Base-by-base conservation (phyloP, 1,284 basidiomycete species). In the Pisolithus thermaeus region DNA sequence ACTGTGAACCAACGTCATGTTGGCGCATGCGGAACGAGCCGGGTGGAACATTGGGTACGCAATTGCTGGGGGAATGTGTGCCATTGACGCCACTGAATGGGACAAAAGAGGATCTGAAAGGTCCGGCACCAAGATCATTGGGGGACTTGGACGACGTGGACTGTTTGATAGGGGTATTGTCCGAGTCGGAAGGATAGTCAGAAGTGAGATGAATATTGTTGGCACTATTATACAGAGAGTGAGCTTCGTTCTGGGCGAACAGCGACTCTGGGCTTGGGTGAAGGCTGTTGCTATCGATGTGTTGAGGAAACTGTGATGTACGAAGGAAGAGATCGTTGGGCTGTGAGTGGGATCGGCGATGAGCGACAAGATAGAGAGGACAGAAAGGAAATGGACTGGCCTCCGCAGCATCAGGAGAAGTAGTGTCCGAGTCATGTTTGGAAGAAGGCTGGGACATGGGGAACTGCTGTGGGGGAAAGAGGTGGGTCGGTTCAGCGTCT, bases 401-500 rank as follows among this genome's bases (percentile, higher is more conserved):
- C 51, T 76, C 77, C 32, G 32, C 32, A 38, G 78, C 67, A 32
- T 77, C 73, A 46, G 81, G 78, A 47, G 81, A 83, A 56, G 73
- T 64, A 49, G 70, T 69, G 28, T 74, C 70, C 46, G 76, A 74
- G 58, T 83, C 80, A 27, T 79, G 74, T 67, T 83, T 74, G 5
- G 76, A 72, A 35, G 52, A 37, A 27, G 67, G 37, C 40, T 66
- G 68, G 39, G 64, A 55, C 67, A 70, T 66, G 47, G 40, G 46
- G 32, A 59, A 54, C 8, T 52, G 53, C 50, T 64, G 66, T 18
- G 59, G 58, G 35, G 56, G n/a, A 16, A 61, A 56, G 5, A 59
- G 72, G 68, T 53, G 75, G 41, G 75, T 64, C 49, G 84, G 83
- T 65, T 90, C 87, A 49, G 85, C 78, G 78, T 89, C 87, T 51